These are phyloP conservation scores for Hymenoscyphus albidus DNA, from an alignment of 2,329 filamentous ascomycete genomes.

Conservation along the genomic window DNA sequence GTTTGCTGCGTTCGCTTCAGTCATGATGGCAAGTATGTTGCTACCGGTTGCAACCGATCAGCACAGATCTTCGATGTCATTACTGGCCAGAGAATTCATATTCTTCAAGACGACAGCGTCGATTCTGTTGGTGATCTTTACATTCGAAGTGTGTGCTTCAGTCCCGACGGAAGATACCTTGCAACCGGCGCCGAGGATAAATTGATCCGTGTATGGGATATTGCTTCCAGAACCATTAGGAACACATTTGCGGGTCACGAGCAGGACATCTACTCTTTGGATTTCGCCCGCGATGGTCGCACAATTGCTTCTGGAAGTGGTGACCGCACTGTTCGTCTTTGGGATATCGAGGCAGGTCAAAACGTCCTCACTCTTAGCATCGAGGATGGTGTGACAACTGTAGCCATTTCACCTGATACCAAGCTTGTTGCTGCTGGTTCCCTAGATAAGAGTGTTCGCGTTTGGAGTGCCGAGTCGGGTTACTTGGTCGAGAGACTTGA, in stretches of 20 bases:
- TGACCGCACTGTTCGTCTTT: slow-evolving; percentile 89
- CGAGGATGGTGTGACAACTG: slow-evolving; percentile 95
- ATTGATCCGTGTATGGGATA: slow-evolving; percentile 97
- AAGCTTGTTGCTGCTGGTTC: slow-evolving; percentile 93
- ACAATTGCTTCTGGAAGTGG: slow-evolving; percentile 95
- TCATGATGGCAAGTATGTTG: slow-evolving; percentile 89
- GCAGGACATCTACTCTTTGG: slow-evolving; percentile 95
- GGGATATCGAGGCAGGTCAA: slow-evolving; percentile 84
- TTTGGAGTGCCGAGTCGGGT: slow-evolving; percentile 88
- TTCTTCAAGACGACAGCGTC: slow-evolving; percentile 82
- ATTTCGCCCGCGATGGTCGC: slow-evolving; percentile 89
- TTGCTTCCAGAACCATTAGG: slow-evolving; percentile 74
- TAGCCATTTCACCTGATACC: slow-evolving; percentile 93
- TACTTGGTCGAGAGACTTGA: slow-evolving; percentile 88
- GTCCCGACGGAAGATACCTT: slow-evolving; percentile 87
- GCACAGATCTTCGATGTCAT: slow-evolving; percentile 98
- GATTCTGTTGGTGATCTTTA: slow-evolving; percentile 90
- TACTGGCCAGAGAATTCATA: slow-evolving; percentile 81
- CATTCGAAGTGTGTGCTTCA: slow-evolving; percentile 98
- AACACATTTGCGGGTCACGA: slow-evolving; percentile 96
- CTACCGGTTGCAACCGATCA: slow-evolving; percentile 95
- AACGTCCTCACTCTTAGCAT: slow-evolving; percentile 85
- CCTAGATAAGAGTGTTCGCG: slow-evolving; percentile 93
- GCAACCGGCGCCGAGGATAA: slow-evolving; percentile 98
- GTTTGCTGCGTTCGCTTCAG: slow-evolving; percentile 98